Base-by-base conservation (phyloP, 768 basidiomycete species). In the Russula griseocarnosa region DNA sequence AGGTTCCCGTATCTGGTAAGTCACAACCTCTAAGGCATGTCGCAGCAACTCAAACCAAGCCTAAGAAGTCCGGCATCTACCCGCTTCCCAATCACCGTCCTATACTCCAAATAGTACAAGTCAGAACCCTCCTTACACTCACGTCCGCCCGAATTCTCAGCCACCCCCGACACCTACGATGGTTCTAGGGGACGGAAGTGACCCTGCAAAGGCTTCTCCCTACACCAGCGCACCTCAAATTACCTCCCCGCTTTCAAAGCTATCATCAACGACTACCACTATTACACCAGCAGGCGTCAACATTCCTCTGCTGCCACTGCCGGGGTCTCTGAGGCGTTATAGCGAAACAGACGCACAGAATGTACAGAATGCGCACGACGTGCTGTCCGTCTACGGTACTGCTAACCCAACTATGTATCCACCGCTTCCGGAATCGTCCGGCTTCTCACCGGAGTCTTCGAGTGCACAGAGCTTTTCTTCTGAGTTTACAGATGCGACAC, bases 81-180 rank as follows among this genome's bases (percentile, higher is more conserved):
- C 30, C 2, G 32, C 11, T 26, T 36, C 50, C 16, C 53, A 53
- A 26, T 14, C 20, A 32, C n/a, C n/a, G 10, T 2, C 56, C 8
- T 5, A 58, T 63, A 9, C 30, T 16, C 4, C 13, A 20, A n/a
- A 34, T 7, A 38, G 14, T 32, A 1, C 44, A 22, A n/a, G 14
- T 22, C 52, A 9, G n/a, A 18, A n/a, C n/a, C 22, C n/a, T 58
- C 6, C n/a, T n/a, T 49, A 53, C n/a, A 1, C 26, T 18, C 46
- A 60, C n/a, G 28, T 38, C 18, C 63, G 36, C 8, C 22, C 52
- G 1, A 10, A 22, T 22, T 60, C 63, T 64, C 58, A 60, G 0
- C 36, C 63, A 24, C 3, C 58, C 11, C 2, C 18, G 13, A 40
- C 13, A 11, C 11, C 36, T 14, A 13, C 26, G 7, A 14, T 13